phyloP scores from a whole-genome alignment of 257 asterid species.

The Solanum chiquidenum region DNA sequence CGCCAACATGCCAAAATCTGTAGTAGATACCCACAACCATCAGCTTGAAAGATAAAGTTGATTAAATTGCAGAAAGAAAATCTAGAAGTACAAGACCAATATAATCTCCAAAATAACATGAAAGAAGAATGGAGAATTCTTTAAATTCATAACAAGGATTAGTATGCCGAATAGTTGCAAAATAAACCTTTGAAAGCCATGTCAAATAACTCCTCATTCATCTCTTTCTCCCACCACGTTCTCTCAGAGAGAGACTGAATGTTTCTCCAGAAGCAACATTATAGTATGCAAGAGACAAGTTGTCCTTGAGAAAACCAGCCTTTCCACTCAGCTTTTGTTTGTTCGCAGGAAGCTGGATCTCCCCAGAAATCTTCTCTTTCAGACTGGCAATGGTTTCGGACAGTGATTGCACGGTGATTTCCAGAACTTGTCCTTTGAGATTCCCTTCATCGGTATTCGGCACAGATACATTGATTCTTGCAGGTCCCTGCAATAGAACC shows the following conservation, averaged over 20 bases:
- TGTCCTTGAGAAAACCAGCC: slow-evolving; percentile 97
- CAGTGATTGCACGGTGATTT: slow-evolving; percentile 61
- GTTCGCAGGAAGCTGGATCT: slow-evolving; percentile 87
- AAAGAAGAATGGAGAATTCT: slow-evolving; percentile 4
- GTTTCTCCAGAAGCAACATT: slow-evolving; percentile 66
- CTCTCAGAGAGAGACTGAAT: slow-evolving; percentile 77
- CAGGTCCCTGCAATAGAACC: slow-evolving; percentile 63
- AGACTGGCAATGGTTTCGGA: slow-evolving; percentile 75
- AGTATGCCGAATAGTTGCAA: slow-evolving; percentile 12
- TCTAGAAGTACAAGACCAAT: slow-evolving; percentile 18
- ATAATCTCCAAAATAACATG: slow-evolving; percentile 14
- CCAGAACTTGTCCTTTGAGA: slow-evolving; percentile 79
- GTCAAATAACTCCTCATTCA: slow-evolving; percentile 23
- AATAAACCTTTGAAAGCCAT: slow-evolving; percentile 22
- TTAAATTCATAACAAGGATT: slow-evolving; percentile 9
- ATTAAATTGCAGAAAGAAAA: background rate
- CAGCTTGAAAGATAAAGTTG: slow-evolving; percentile 13
- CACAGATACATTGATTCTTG: slow-evolving; percentile 54
- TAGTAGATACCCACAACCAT: slow-evolving; percentile 21
- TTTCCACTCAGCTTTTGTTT: slow-evolving; percentile 96
- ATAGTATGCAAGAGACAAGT: slow-evolving; percentile 86
- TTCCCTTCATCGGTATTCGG: slow-evolving; percentile 89
- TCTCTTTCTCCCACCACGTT: slow-evolving; percentile 99
- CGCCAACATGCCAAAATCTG: slow-evolving; percentile 21
- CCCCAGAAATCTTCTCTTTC: slow-evolving; percentile 93